Evolutionary conservation across 805 yeast species (phyloP), one percentile per base, ranked within the genome.

Genomic region (Ogataea pini): DNA sequence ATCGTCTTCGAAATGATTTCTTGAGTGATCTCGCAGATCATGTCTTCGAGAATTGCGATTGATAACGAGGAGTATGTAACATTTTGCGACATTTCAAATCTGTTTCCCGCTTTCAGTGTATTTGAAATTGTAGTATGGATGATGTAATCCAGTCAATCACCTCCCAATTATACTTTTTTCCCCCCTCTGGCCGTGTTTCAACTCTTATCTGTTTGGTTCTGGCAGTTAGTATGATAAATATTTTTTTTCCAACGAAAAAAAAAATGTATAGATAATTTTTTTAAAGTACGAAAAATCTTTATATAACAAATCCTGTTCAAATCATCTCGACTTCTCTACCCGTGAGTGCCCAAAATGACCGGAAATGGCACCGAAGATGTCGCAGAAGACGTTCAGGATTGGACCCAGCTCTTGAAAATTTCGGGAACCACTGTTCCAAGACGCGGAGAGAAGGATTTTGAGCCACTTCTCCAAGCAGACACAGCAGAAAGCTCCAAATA

Each of bases 361-460:
- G 33, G 13, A n/a, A n/a, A 14, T 19, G 42, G 27, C 18, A 56
- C 47, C 5, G 72, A 68, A 16, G 72, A 68, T 7, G 76, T 71
- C 39, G 66, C 63, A 25, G 85, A 78, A 37, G 75, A 71, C 36
- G 57, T 68, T 4, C 82, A 76, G 51, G 85, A 82, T 52, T 82
- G 87, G 87, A 68, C 75, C 9, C 61, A 66, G 50, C 50, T 72
- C 40, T 59, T 67, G 4, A 60, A 59, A 42, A 38, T 69, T 10
- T 49, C 61, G 25, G 58, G 55, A 4, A 20, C 31, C 50, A 28
- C 47, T 51, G 36, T 83, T 1, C 91, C 91, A 2, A 85, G 82
- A 55, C 70, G 92, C 51, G 96, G 96, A 2, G 90, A 82, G 48
- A 91, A 91, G 62, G 96, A 88, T 55, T 86, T 82, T 55, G 96